These are phyloP conservation scores for Coniophora puteana DNA, from an alignment of 1,284 basidiomycete species.

Conservation along the genomic window DNA sequence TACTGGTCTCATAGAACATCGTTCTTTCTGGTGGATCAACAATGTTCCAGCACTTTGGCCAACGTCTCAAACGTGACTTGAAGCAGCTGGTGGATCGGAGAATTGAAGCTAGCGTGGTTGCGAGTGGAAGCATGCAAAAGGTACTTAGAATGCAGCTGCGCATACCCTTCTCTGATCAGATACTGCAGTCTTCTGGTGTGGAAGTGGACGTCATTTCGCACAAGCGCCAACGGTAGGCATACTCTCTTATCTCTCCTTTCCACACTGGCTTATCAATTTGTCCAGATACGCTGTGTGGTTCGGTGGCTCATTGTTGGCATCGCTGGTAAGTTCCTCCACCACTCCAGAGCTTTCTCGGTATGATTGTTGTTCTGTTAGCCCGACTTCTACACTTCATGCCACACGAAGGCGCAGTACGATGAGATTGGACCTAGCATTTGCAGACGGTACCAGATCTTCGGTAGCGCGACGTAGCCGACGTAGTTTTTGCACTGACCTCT, in stretches of 20 bases:
- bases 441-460: slow-evolving; percentile 92
- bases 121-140: slow-evolving; percentile 76
- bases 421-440: slow-evolving; percentile 97
- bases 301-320: slow-evolving; percentile 92
- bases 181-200: slow-evolving; percentile 79
- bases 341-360: too few relatives aligned
- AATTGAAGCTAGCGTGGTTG: slow-evolving; percentile 73
- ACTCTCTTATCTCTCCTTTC: slow-evolving; percentile 7
- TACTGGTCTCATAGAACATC: slow-evolving; percentile 63
- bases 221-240: slow-evolving; percentile 84
- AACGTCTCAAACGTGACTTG: slow-evolving; percentile 92
- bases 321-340: slow-evolving; percentile 61
- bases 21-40: slow-evolving; percentile 94
- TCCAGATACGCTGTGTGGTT: slow-evolving; percentile 96
- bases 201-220: slow-evolving; percentile 98
- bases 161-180: slow-evolving; percentile 1
- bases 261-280: slow-evolving; percentile 7
- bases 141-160: slow-evolving; percentile 35
- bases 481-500: too few relatives aligned
- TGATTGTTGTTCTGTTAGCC: slow-evolving; percentile 48
- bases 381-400: slow-evolving; percentile 97
- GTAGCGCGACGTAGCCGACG: slow-evolving; percentile 77
- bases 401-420: slow-evolving; percentile 96
- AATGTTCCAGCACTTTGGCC: slow-evolving; percentile 98
- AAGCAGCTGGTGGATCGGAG: slow-evolving; percentile 93